Evolutionary conservation across 768 basidiomycete genomes (phyloP).

Genomic region (Pleurotus giganteus): DNA sequence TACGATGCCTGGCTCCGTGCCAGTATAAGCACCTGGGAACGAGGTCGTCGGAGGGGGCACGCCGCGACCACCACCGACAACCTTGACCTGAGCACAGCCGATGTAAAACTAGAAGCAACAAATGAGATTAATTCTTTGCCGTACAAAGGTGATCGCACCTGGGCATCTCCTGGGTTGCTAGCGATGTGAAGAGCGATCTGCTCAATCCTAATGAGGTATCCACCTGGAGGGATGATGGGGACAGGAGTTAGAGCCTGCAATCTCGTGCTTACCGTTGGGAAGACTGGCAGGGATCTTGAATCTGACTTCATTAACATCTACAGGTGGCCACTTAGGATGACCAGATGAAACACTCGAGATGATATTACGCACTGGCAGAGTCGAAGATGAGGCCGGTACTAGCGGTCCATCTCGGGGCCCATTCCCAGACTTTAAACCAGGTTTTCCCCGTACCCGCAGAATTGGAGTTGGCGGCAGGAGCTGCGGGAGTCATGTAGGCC

Average conservation of each 20-base stretch:
- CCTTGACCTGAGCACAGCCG: slow-evolving; percentile 35
- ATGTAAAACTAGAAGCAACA: slow-evolving; percentile 27
- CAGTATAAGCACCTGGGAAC: slow-evolving; percentile 35
- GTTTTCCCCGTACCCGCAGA: slow-evolving; percentile 40
- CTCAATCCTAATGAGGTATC: slow-evolving; percentile 32
- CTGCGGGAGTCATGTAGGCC: slow-evolving; percentile 30
- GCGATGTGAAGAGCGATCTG: slow-evolving; percentile 36
- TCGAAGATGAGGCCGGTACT: slow-evolving; percentile 29
- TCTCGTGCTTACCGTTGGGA: slow-evolving; percentile 26
- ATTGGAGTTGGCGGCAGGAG: slow-evolving; percentile 31
- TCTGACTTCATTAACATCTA: slow-evolving; percentile 29
- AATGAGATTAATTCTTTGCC: not conserved
- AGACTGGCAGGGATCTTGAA: slow-evolving; percentile 32
- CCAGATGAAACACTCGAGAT: not conserved
- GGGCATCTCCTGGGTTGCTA: slow-evolving; percentile 25
- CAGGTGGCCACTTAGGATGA: not conserved
- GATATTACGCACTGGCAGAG: slow-evolving; percentile 24
- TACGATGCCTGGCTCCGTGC: slow-evolving; percentile 30
- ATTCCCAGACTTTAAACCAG: slow-evolving; percentile 46
- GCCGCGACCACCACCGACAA: slow-evolving; percentile 30
- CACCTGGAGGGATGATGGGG: slow-evolving; percentile 9
- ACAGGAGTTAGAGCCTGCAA: not conserved
- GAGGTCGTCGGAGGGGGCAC: slow-evolving; percentile 28
- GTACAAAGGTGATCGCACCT: slow-evolving; percentile 14
- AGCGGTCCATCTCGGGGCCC: slow-evolving; percentile 27